phyloP scores from a whole-genome alignment of 2,329 filamentous ascomycete genomes.

The Xylaria sp. region DNA sequence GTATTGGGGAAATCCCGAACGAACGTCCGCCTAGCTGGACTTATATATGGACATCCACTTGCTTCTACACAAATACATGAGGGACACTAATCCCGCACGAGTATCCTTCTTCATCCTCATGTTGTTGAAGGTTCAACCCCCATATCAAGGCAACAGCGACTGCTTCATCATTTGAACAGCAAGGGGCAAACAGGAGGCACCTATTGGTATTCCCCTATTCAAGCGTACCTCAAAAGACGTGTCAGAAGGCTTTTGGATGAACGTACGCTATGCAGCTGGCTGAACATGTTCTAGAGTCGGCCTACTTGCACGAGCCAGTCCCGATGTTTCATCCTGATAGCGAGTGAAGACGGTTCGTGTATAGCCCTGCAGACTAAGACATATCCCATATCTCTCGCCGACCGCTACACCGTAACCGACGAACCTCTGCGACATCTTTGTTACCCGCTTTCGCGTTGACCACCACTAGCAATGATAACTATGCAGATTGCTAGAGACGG shows the following conservation, averaged over 20 bases:
- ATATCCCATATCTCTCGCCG: neutral
- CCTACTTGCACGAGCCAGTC: neutral
- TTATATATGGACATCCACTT: neutral
- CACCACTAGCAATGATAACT: neutral
- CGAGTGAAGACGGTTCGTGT: neutral
- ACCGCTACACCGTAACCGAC: neutral
- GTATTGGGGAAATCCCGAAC: conserved; percentile 26
- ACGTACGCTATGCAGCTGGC: neutral
- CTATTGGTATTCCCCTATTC: neutral
- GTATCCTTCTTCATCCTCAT: neutral
- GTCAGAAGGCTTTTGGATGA: neutral
- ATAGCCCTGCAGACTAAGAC: neutral
- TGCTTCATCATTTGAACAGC: neutral
- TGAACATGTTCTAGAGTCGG: neutral
- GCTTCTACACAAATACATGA: conserved; percentile 7
- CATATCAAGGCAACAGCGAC: neutral
- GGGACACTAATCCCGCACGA: neutral
- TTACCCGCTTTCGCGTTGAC: neutral
- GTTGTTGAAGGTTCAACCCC: neutral
- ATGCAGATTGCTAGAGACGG: neutral
- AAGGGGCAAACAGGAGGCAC: neutral
- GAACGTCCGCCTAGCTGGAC: conserved; percentile 19
- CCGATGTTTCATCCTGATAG: neutral
- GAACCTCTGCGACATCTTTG: no score
- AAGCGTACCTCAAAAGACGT: neutral